These are phyloP conservation scores for Fraxinus cuspidata DNA, from an alignment of 257 asterid genomes.

Conservation along the genomic window DNA sequence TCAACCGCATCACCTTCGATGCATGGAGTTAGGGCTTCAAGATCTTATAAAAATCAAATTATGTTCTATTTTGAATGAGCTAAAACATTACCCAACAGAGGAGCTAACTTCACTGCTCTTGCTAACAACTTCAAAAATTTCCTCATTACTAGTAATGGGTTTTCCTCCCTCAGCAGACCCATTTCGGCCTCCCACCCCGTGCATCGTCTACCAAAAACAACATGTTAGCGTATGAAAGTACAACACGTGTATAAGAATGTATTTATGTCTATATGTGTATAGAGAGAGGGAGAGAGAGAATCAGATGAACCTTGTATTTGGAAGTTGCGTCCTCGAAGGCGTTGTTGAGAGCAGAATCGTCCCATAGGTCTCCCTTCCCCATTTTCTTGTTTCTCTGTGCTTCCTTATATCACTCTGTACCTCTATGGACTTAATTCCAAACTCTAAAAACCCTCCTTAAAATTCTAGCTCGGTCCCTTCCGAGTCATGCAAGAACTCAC, in stretches of 20 bases:
- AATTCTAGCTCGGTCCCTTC: no score
- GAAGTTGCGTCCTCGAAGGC: constrained; percentile 67
- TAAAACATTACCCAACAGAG: constrained; percentile 11
- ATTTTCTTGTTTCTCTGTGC: constrained; percentile 18
- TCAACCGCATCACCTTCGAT: neutral
- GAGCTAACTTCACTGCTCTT: constrained; percentile 29
- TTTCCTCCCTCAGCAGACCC: constrained; percentile 26
- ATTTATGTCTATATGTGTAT: neutral
- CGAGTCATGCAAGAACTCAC: no score
- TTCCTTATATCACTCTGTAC: neutral
- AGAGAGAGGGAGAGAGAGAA: neutral
- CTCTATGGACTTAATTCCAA: neutral
- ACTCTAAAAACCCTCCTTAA: constrained; percentile 19
- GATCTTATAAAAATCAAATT: neutral
- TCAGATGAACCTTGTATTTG: constrained; percentile 51
- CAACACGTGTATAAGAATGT: neutral
- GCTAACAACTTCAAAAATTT: constrained; percentile 24
- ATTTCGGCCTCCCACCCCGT: constrained; percentile 29
- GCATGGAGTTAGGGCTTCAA: neutral
- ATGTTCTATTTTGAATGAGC: neutral
- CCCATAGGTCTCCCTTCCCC: constrained; percentile 73
- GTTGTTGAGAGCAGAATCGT: constrained; percentile 67
- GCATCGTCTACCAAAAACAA: constrained; percentile 47
- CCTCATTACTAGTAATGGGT: constrained; percentile 22
- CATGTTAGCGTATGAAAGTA: constrained; percentile 15